phyloP scores from a whole-genome alignment of 2,329 filamentous ascomycete genomes.

The Botrytis sinoallii region DNA sequence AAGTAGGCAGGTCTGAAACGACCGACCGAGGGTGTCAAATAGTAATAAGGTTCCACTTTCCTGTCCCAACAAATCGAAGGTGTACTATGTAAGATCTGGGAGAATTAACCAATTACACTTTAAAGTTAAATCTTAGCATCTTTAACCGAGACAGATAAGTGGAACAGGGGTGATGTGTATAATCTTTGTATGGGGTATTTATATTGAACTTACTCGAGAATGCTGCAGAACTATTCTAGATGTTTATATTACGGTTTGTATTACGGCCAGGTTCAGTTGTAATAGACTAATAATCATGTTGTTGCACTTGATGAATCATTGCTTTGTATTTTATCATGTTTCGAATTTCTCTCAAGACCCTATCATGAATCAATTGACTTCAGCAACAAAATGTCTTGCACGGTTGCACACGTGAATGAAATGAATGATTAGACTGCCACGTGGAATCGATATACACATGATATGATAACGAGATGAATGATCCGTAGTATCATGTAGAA shows the following conservation, averaged over 20 bases:
- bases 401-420: conserved; percentile 4
- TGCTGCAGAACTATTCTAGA: not conserved
- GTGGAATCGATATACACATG: conserved; percentile 1
- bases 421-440: conserved; percentile 12
- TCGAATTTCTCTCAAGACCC: not conserved
- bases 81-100: not conserved
- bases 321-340: not conserved
- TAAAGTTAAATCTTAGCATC: not conserved
- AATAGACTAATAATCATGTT: not conserved
- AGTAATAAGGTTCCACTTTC: conserved; percentile 6
- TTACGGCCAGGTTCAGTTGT: not conserved
- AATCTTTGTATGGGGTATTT: not conserved
- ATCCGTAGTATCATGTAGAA: not conserved
- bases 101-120: conserved; percentile 9
- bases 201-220: not conserved
- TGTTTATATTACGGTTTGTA: not conserved
- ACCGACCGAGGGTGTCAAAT: conserved; percentile 10
- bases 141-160: conserved; percentile 10
- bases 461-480: not conserved
- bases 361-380: not conserved
- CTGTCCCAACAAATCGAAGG: conserved; percentile 16
- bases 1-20: conserved; percentile 6
- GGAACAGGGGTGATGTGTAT: conserved; percentile 15
- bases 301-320: not conserved
- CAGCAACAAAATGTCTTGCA: conserved; percentile 2